Base-by-base conservation (phyloP, 2,329 filamentous ascomycete species). In the Fusarium setosum region DNA sequence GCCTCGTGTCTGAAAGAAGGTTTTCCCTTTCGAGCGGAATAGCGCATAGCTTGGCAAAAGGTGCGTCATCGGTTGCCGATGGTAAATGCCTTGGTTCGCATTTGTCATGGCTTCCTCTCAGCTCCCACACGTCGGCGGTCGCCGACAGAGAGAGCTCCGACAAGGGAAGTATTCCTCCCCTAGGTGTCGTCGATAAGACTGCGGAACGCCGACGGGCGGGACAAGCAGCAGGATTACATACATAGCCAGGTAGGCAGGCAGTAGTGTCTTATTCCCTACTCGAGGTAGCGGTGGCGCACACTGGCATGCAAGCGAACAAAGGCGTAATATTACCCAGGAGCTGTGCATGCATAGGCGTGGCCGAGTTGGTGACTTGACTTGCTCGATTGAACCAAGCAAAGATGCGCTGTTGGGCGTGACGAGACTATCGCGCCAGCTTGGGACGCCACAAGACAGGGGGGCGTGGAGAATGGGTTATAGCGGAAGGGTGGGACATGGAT, bases 371-470 rank as follows among this genome's bases (percentile, higher is more conserved):
- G 45, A 56, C 24, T 37, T 29, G 18, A 44, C 26, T 24, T 47
- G n/a, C 35, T 18, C 48, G 37, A 40, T 29, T 38, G 17, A 23
- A 35, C 35, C 32, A 29, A 40, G 17, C 42, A 26, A 40, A 17
- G 11, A 20, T 32, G 17, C 17, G 20, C 13, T 12, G 38, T 32
- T 54, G 55, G 47, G 48, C 37, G 60, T 51, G 49, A 61, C 45
- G 40, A 54, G 60, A 60, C 63, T 68, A 68, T 62, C 44, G 60
- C 56, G 49, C 60, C 56, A 67, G 52, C 47, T 51, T 52, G 48
- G 48, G 47, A 45, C 56, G 60, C 60, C 56, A 62, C 40, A 45
- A 41, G 49, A 37, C 45, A 67, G 50, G 63, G 63, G 52, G 47
- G 51, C 51, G 56, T 65, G 61, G 57, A 23, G 52, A n/a, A 53